phyloP scores from a whole-genome alignment of 2,329 filamentous ascomycete genomes.

The Cercospora sp. region DNA sequence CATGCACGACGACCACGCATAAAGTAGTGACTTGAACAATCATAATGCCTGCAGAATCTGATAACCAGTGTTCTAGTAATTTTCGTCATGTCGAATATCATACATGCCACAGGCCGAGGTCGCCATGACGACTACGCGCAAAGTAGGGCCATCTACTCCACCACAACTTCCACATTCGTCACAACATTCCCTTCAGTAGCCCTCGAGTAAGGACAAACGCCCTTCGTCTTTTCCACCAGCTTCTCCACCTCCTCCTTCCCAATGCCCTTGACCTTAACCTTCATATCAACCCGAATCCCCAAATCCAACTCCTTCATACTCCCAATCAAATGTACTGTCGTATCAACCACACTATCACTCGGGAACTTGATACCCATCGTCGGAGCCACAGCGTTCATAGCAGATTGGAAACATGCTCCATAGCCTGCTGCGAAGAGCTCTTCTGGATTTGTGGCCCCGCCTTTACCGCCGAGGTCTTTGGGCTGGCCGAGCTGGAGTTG shows the following conservation, averaged over 20 bases:
- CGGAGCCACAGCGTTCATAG: constrained; percentile 49
- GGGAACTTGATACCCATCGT: constrained; percentile 47
- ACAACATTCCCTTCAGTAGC: constrained; percentile 40
- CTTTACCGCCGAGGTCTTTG: constrained; percentile 23
- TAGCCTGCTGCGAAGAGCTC: constrained; percentile 53
- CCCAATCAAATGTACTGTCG: constrained; percentile 49
- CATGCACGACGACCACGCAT: not conserved
- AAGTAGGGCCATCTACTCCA: constrained; percentile 8
- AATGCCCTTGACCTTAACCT: constrained; percentile 41
- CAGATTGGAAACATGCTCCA: constrained; percentile 50
- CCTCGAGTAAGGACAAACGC: constrained; percentile 41
- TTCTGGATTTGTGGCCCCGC: constrained; percentile 47
- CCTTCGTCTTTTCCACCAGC: constrained; percentile 39
- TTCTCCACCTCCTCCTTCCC: constrained; percentile 39
- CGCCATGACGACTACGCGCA: not conserved
- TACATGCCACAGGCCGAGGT: not conserved
- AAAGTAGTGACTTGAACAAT: too few relatives aligned
- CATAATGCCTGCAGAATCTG: too few relatives aligned
- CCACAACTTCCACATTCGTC: constrained; percentile 26
- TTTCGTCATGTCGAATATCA: not conserved
- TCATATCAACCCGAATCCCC: constrained; percentile 48
- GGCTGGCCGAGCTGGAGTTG: constrained; percentile 23
- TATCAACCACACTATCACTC: constrained; percentile 45
- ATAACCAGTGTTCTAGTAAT: not conserved
- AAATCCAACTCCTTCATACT: constrained; percentile 49